Evolutionary conservation across 164 flowering plant genomes (phyloP), one percentile per base, ranked within the genome.

Genomic region (Macadamia tetraphylla): DNA sequence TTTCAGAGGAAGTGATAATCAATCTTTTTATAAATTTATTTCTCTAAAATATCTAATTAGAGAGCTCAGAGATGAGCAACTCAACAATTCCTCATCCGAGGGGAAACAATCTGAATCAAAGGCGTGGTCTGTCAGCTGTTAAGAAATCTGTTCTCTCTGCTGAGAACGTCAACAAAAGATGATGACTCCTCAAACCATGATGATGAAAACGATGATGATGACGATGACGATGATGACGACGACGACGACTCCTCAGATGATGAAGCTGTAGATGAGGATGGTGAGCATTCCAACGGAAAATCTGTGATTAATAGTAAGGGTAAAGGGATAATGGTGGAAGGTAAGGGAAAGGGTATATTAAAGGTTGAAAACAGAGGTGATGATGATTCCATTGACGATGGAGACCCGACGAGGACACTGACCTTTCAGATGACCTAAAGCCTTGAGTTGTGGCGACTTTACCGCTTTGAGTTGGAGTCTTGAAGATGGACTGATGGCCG

Each of bases 341-440:
- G 64, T 59, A 83, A 85, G 63, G 90, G 89, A 17, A 88, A 88
- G 62, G 93, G 93, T 7, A 88, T 85, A 74, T 48, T 84, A 77
- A 68, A 63, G 56, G 73, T 67, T 3, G 85, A 78, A 1, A 79
- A 70, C 4, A 76, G 55, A 4, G 69, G 74, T 17, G 79, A 69
- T 53, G 83, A 68, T 43, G 81, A 76, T 67, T 71, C 78, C n/a
- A 65, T 80, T 46, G 72, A 69, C 3, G 88, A 60, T 32, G 84
- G 67, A 18, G 70, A 57, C 6, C 55, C 0, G 80, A 75, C 7
- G 80, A 57, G 0, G 88, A 79, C 9, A 83, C 87, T 66, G 94
- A 87, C 74, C 67, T 86, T 12, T 84, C 86, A 1, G 91, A 89
- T 32, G 97, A 92, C 80, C 97, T 23, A 23, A 0, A 23, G 23